phyloP scores from a whole-genome alignment of 257 asterid species.

The Voacanga thouarsii region DNA sequence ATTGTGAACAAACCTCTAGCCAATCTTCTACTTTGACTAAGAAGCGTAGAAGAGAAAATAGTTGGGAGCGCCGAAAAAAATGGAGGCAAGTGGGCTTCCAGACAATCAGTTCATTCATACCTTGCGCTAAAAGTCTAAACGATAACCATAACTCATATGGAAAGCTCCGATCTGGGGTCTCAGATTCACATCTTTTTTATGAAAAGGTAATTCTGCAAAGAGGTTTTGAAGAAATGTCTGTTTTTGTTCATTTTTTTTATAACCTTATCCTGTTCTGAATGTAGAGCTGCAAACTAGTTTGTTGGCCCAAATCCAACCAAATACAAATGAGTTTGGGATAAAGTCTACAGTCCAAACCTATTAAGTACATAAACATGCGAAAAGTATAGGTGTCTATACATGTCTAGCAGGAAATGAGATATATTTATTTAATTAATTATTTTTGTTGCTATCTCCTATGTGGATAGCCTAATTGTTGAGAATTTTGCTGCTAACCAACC shows the following conservation, averaged over 20 bases:
- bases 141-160: background rate
- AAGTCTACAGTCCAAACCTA: background rate
- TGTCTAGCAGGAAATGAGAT: background rate
- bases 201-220: constrained; percentile 20
- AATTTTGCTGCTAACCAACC: background rate
- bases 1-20: constrained; percentile 33
- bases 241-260: background rate
- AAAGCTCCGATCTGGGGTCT: constrained; percentile 11
- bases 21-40: constrained; percentile 20
- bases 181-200: background rate
- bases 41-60: constrained; percentile 50
- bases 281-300: background rate
- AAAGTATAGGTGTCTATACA: background rate
- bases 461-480: background rate
- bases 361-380: background rate
- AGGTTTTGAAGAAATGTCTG: background rate
- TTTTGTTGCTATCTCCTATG: background rate
- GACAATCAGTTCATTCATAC: constrained; percentile 31
- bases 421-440: background rate
- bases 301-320: background rate
- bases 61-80: constrained; percentile 68
- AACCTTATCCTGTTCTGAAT: background rate
- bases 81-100: constrained; percentile 35
- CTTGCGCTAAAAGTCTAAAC: constrained; percentile 26
- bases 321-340: background rate